Conservation (phyloP, 2,329 filamentous ascomycete genomes). For the Aotearoamyces nothofagi region DNA sequence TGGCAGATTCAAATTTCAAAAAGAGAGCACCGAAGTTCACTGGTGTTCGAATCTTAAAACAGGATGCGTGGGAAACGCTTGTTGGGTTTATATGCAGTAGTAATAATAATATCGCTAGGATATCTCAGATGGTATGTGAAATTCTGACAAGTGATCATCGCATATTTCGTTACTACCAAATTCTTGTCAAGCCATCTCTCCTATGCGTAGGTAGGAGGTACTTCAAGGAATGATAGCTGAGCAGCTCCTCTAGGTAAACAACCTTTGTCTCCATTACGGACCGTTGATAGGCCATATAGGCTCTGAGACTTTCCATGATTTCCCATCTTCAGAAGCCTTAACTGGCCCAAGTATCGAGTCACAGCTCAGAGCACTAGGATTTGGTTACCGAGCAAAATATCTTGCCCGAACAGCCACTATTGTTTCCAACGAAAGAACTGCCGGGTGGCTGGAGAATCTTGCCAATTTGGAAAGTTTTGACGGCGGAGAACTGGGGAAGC, state of each 20-base stretch:
- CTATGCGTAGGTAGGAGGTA: background rate
- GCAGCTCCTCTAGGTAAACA: conserved; percentile 44
- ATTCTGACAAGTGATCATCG: too few relatives aligned
- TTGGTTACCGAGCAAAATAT: conserved; percentile 90
- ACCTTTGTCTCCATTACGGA: conserved; percentile 78
- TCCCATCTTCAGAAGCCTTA: conserved; percentile 57
- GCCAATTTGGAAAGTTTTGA: conserved; percentile 53
- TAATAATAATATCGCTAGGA: conserved; percentile 94
- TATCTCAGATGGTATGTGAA: conserved; percentile 70
- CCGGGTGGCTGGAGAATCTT: conserved; percentile 62
- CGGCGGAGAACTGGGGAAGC: conserved; percentile 27
- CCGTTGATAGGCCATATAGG: conserved; percentile 57
- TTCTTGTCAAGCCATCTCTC: background rate
- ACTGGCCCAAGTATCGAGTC: conserved; percentile 60
- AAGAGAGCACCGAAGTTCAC: conserved; percentile 76
- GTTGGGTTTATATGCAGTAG: conserved; percentile 95
- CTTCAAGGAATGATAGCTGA: background rate
- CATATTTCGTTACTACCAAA: too few relatives aligned
- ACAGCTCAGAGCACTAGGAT: conserved; percentile 69
- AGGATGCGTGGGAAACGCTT: conserved; percentile 92
- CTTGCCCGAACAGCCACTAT: conserved; percentile 73
- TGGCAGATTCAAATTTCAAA: conserved; percentile 73
- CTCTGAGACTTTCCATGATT: conserved; percentile 67
- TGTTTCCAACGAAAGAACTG: conserved; percentile 49
- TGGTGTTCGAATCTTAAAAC: conserved; percentile 80